A percentile compares a stretch with the other conserved stretches of the same genome.
These are phyloP conservation scores for Cryphonectria japonica DNA, from an alignment of 2,329 filamentous ascomycete genomes.

Conservation along the genomic window DNA sequence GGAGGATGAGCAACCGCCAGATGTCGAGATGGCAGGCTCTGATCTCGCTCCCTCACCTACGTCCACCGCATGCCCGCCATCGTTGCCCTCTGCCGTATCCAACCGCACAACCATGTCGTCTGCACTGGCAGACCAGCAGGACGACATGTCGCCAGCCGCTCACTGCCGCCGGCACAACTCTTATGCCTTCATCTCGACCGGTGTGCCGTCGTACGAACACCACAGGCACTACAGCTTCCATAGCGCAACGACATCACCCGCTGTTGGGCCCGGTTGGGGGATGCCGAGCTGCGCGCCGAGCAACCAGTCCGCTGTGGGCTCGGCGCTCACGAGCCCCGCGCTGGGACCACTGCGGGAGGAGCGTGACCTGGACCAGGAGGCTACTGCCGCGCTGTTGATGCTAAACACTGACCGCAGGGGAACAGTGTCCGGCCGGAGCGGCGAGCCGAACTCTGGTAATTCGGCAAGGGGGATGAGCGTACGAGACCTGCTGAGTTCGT, in stretches of 20 bases:
- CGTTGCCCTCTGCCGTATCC: conserved; percentile 40
- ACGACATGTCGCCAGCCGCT: neutral
- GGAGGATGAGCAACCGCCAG: conserved; percentile 43
- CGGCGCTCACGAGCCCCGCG: conserved; percentile 62
- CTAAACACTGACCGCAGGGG: conserved; percentile 76
- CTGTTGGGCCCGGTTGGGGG: conserved; percentile 53
- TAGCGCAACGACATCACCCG: conserved; percentile 48
- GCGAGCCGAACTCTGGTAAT: neutral
- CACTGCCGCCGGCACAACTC: conserved; percentile 52
- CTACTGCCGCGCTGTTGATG: conserved; percentile 86
- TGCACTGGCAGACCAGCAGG: conserved; percentile 26
- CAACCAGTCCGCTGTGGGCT: conserved; percentile 48
- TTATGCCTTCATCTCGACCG: conserved; percentile 56
- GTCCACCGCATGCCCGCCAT: conserved; percentile 41
- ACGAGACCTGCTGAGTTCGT: conserved; percentile 12
- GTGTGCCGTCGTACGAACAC: conserved; percentile 28
- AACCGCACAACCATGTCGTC: conserved; percentile 51
- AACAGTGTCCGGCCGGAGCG: conserved; percentile 32
- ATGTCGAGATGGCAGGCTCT: conserved; percentile 66
- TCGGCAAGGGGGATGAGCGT: conserved; percentile 8
- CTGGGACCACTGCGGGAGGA: conserved; percentile 54
- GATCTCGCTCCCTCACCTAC: conserved; percentile 52
- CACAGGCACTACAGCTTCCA: conserved; percentile 49
- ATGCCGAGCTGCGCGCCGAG: conserved; percentile 44
- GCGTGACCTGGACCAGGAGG: conserved; percentile 71